A percentile compares a stretch with the other conserved stretches of the same genome.
Evolutionary conservation across 352 stramenopile genomes (phyloP).

Genomic region (Globisporangium cystogenes): DNA sequence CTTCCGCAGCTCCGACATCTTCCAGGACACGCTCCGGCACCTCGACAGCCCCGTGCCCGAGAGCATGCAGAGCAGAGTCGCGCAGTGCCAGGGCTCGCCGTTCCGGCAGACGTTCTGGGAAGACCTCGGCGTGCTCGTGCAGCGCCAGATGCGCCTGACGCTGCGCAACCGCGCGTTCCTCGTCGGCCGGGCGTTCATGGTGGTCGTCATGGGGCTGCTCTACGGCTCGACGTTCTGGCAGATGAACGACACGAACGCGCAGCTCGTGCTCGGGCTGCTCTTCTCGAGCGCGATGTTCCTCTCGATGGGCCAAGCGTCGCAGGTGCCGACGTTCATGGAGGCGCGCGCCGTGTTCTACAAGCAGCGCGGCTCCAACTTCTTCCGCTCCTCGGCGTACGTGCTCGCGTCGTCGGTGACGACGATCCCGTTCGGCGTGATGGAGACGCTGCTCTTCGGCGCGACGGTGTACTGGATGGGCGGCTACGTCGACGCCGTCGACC

Average conservation of each 20-base stretch:
- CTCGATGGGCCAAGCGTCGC: constrained; percentile 56
- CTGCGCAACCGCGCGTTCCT: constrained; percentile 46
- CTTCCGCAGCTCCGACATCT: constrained; percentile 48
- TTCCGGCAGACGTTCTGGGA: constrained; percentile 52
- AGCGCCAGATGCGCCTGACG: constrained; percentile 68
- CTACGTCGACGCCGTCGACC: constrained; percentile 34
- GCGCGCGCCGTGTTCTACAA: constrained; percentile 85
- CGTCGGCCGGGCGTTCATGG: constrained; percentile 39
- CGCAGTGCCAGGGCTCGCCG: not conserved
- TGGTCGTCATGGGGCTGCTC: constrained; percentile 55
- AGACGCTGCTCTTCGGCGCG: constrained; percentile 82
- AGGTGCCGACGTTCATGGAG: constrained; percentile 79
- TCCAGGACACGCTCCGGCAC: constrained; percentile 36
- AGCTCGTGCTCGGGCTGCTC: constrained; percentile 76
- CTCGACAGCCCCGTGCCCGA: constrained; percentile 13
- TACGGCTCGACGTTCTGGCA: constrained; percentile 69
- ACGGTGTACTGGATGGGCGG: constrained; percentile 90
- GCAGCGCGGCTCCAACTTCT: constrained; percentile 86
- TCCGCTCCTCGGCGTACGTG: constrained; percentile 76
- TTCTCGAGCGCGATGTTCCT: constrained; percentile 89
- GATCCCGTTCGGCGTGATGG: constrained; percentile 51
- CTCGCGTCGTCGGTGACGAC: constrained; percentile 43
- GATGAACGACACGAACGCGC: constrained; percentile 39
- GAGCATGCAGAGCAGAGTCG: constrained; percentile 4
- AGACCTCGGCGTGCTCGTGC: constrained; percentile 35